Evolutionary conservation across 768 basidiomycete genomes (phyloP).

Genomic region (Termitomyces sp.): DNA sequence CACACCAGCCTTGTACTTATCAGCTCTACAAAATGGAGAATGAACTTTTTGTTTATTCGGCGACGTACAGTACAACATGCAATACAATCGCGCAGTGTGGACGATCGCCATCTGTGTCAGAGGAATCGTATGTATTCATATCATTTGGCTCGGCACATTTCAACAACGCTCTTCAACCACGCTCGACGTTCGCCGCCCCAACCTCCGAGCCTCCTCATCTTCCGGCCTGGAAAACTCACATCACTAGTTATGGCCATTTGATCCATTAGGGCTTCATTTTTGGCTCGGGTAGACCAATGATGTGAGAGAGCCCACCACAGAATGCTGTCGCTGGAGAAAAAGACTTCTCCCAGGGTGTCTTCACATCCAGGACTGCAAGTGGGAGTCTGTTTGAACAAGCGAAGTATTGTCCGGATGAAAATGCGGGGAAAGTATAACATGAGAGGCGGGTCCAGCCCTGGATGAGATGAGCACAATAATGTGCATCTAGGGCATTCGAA

Average conservation of each 20-base stretch:
- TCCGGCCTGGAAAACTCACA: slow-evolving; percentile 19
- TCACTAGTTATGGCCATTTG: slow-evolving; percentile 22
- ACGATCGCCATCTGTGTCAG: background rate
- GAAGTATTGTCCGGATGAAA: slow-evolving; percentile 44
- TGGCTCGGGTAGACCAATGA: slow-evolving; percentile 28
- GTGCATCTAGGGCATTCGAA: background rate
- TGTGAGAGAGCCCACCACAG: slow-evolving; percentile 44
- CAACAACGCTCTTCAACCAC: slow-evolving; percentile 35
- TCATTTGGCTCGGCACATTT: slow-evolving; percentile 18
- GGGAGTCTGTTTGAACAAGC: slow-evolving; percentile 28
- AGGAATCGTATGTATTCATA: background rate
- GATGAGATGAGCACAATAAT: background rate
- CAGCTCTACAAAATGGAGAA: background rate
- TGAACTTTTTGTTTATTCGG: background rate
- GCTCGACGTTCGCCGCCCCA: slow-evolving; percentile 36
- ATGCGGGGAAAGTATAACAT: slow-evolving; percentile 56
- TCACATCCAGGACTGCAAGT: slow-evolving; percentile 47
- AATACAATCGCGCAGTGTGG: background rate
- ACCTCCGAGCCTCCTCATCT: slow-evolving; percentile 48
- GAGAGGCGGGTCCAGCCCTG: slow-evolving; percentile 69
- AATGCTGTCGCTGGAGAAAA: slow-evolving; percentile 46
- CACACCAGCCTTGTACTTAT: background rate
- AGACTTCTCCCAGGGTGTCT: slow-evolving; percentile 33
- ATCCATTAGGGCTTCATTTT: slow-evolving; percentile 21
- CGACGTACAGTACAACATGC: too few relatives aligned